These are phyloP conservation scores for Komagataella kurtzmanii DNA, from an alignment of 805 yeast genomes.

Conservation along the genomic window DNA sequence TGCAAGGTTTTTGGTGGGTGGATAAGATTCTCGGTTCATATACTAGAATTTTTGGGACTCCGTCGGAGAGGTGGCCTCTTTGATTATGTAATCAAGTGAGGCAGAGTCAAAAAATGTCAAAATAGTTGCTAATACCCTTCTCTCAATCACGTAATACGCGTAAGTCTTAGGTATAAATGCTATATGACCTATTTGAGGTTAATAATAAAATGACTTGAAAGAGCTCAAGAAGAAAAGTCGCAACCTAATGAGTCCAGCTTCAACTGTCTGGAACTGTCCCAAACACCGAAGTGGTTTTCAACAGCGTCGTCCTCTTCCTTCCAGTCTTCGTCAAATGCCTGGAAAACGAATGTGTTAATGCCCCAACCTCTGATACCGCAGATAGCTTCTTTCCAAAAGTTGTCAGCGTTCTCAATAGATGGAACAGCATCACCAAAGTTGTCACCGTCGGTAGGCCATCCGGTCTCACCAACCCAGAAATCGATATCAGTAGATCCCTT, in stretches of 20 bases:
- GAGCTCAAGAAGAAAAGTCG: conserved; percentile 22
- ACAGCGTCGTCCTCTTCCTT: conserved; percentile 89
- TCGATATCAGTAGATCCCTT: conserved; percentile 80
- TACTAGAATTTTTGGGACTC: neutral
- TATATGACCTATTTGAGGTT: neutral
- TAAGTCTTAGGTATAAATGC: neutral
- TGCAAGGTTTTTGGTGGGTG: neutral
- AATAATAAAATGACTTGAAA: neutral
- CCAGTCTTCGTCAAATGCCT: conserved; percentile 95
- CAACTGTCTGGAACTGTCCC: conserved; percentile 32
- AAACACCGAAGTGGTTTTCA: conserved; percentile 94
- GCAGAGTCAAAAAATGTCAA: neutral
- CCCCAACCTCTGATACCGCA: conserved; percentile 97
- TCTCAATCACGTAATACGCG: too few relatives aligned
- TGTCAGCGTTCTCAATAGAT: conserved; percentile 55
- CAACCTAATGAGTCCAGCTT: conserved; percentile 33
- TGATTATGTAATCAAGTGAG: neutral
- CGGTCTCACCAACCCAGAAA: conserved; percentile 96
- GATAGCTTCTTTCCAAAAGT: conserved; percentile 77
- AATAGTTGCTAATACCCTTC: neutral
- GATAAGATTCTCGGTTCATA: neutral
- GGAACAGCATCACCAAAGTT: conserved; percentile 57
- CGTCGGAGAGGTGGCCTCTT: neutral
- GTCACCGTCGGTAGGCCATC: conserved; percentile 90
- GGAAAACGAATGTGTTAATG: conserved; percentile 81